phyloP scores from a whole-genome alignment of 2,329 filamentous ascomycete genomes.

The Trichoderma sp. region DNA sequence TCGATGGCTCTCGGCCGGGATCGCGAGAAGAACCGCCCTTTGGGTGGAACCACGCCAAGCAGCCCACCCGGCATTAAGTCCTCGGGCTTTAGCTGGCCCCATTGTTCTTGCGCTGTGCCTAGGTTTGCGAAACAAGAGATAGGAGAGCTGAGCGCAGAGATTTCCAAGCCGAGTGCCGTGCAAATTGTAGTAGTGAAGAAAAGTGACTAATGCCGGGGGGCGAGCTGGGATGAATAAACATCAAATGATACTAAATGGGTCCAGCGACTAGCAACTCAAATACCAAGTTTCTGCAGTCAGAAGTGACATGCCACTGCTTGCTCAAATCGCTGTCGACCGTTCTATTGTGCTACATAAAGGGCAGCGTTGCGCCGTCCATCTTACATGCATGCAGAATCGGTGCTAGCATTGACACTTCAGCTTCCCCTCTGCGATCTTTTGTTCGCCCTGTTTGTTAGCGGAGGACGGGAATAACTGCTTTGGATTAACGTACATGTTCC shows the following conservation, averaged over 20 bases:
- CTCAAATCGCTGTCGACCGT: too few relatives aligned
- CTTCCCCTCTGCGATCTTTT: neutral
- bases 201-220: neutral
- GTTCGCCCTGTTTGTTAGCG: constrained; percentile 9
- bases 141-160: constrained; percentile 11
- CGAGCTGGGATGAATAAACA: neutral
- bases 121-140: neutral
- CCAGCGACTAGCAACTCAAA: neutral
- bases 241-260: neutral
- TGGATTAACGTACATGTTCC: neutral
- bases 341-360: neutral
- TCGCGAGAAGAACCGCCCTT: too few relatives aligned
- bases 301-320: neutral
- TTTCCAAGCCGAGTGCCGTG: constrained; percentile 10
- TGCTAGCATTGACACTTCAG: neutral
- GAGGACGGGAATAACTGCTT: neutral
- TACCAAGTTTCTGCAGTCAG: neutral
- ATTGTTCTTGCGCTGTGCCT: neutral
- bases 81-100: constrained; percentile 9
- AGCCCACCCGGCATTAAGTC: neutral
- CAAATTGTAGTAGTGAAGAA: neutral
- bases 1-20: neutral
- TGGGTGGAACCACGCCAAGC: too few relatives aligned
- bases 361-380: constrained; percentile 1
- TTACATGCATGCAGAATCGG: neutral